Percentiles rank a stretch among this genome's conserved stretches.
Conservation (phyloP, 2,329 filamentous ascomycete genomes). For the Fusarium oligoseptatum region DNA sequence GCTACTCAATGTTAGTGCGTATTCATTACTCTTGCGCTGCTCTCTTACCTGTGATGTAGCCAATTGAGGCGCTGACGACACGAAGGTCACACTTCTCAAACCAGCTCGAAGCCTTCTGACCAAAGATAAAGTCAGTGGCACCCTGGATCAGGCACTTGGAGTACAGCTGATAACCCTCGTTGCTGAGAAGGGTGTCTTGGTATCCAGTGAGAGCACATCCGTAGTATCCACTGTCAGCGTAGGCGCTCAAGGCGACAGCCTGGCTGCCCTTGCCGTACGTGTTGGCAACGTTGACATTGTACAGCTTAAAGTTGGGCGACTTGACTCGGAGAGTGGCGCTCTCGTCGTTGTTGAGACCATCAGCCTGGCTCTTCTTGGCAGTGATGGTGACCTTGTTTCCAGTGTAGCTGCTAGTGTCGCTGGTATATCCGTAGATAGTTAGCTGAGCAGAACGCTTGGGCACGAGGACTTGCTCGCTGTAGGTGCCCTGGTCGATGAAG, state of each 20-base stretch:
- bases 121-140: constrained; percentile 65
- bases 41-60: constrained; percentile 58
- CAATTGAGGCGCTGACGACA: constrained; percentile 51
- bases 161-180: constrained; percentile 63
- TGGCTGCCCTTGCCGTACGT: constrained; percentile 61
- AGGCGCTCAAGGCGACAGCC: constrained; percentile 61
- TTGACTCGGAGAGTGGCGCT: constrained; percentile 61
- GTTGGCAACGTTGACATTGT: constrained; percentile 70
- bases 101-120: constrained; percentile 58
- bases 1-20: constrained; percentile 48
- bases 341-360: constrained; percentile 64
- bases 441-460: constrained; percentile 62
- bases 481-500: constrained; percentile 75
- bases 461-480: constrained; percentile 63
- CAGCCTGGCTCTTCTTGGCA: constrained; percentile 57
- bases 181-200: constrained; percentile 64
- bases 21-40: fast-evolving
- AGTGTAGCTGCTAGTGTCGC: constrained; percentile 60
- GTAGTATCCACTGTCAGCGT: constrained; percentile 61
- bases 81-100: constrained; percentile 59
- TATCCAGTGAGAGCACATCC: constrained; percentile 60
- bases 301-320: constrained; percentile 67
- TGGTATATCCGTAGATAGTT: constrained; percentile 70
- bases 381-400: constrained; percentile 70
- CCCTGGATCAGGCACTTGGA: constrained; percentile 59